Percentiles rank a stretch among this genome's conserved stretches.
Evolutionary conservation across 2,329 filamentous ascomycete species (phyloP).

Genomic region (Corinectria fuckeliana): DNA sequence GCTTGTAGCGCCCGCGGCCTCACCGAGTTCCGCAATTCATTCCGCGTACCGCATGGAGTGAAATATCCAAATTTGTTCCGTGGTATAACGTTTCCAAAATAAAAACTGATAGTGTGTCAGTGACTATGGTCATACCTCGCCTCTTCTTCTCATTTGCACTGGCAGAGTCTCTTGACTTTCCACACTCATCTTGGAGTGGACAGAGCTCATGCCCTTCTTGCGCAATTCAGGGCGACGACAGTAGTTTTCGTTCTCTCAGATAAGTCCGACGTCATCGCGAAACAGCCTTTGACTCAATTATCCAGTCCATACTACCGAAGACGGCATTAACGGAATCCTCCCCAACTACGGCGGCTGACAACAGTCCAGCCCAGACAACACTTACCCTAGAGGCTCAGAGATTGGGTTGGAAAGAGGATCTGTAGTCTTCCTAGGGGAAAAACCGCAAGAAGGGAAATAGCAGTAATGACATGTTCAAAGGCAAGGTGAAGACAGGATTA

Average conservation of each 20-base stretch:
- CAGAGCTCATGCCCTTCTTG: constrained; percentile 9
- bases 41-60: constrained; percentile 13
- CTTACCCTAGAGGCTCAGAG: too few species aligned
- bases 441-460: too few species aligned
- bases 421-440: too few species aligned
- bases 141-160: background rate
- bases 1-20: constrained; percentile 10
- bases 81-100: constrained; percentile 15
- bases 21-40: constrained; percentile 15
- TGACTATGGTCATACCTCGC: constrained; percentile 14
- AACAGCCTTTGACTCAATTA: background rate
- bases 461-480: too few species aligned
- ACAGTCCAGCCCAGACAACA: too few species aligned
- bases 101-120: too few species aligned
- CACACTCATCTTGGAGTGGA: constrained; percentile 14
- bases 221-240: constrained; percentile 20
- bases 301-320: constrained; percentile 39
- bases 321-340: constrained; percentile 40
- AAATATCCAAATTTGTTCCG: constrained; percentile 17
- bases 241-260: constrained; percentile 13
- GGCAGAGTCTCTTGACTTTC: background rate
- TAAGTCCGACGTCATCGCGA: background rate
- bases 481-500: background rate
- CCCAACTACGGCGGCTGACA: constrained; percentile 46
- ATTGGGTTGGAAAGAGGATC: too few species aligned